Evolutionary conservation across 2,329 filamentous ascomycete genomes (phyloP), one percentile per base, ranked within the genome.

Genomic region (Zasmidium cellare): DNA sequence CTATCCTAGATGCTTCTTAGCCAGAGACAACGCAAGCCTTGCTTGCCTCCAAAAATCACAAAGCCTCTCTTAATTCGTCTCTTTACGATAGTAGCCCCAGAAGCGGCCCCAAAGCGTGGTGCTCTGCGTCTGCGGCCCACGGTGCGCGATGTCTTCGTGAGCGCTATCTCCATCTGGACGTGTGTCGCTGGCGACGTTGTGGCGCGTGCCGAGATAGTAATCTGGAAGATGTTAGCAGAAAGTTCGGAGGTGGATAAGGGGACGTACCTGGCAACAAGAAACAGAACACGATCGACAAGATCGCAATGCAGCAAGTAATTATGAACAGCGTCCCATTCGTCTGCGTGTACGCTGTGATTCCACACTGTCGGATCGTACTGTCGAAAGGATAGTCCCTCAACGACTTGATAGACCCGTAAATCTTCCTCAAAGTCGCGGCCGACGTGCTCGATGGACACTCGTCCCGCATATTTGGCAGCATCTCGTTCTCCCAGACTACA

Each of bases 261-360:
- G n/a, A n/a, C n/a, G n/a, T n/a, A n/a, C n/a, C n/a, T n/a, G 55
- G 58, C 58, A 58, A 49, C n/a, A 58, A 20, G 22, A 45, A 46
- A 28, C 51, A 47, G 22, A 55, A 51, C 9, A 55, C 5, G 3
- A 60, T 41, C 11, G 48, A 31, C 0, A 60, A 3, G 9, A 48
- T 24, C 9, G 51, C 38, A 16, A 56, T 18, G 1, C 28, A 49
- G 9, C 41, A 5, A 2, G 51, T 25, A 23, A 35, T 41, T 11
- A 50, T 44, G 35, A 60, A 55, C 2, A 60, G 31, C 23, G 55
- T 51, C 0, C 55, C 55, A 22, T 60, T 60, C 0, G 45, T 53
- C 9, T 51, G n/a, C 9, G 35, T 22, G 22, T 58, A 60, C 9
- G 55, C 51, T 2, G 22, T n/a, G 11, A 57, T 58, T 1, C 48